These are phyloP conservation scores for Capsicum chinense DNA, from an alignment of 257 asterid species.

Conservation along the genomic window DNA sequence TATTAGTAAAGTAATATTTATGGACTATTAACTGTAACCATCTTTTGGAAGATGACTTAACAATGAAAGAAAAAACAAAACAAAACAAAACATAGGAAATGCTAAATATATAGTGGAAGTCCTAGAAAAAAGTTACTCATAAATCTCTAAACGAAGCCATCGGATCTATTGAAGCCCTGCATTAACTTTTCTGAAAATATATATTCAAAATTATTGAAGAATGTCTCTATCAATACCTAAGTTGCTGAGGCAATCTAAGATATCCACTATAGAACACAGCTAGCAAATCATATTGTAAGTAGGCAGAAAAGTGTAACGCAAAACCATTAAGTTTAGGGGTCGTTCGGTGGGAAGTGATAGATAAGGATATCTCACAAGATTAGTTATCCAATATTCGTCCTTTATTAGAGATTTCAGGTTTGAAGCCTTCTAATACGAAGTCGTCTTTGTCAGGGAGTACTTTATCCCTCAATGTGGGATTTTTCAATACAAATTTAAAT, in stretches of 20 bases:
- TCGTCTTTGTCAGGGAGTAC: too few relatives aligned
- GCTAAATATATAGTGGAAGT: background rate
- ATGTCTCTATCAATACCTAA: constrained; percentile 24
- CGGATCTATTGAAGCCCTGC: background rate
- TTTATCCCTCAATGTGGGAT: too few relatives aligned
- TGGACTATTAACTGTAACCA: too few relatives aligned
- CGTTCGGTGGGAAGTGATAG: background rate
- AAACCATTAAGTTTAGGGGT: background rate
- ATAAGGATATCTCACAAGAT: background rate
- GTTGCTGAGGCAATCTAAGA: constrained; percentile 7
- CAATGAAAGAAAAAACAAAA: background rate
- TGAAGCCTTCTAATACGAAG: too few relatives aligned
- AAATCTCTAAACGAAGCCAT: background rate
- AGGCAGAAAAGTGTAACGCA: background rate
- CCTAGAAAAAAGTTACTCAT: background rate
- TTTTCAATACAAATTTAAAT: too few relatives aligned
- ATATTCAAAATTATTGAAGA: too few relatives aligned
- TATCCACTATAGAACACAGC: background rate
- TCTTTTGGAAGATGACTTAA: background rate
- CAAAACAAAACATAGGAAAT: background rate
- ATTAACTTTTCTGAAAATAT: too few relatives aligned
- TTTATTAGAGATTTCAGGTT: too few relatives aligned
- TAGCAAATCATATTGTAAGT: background rate
- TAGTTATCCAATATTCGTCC: too few relatives aligned
- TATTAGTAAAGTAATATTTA: too few relatives aligned